Base-by-base conservation (phyloP, 495 filamentous ascomycete species). In the Podospora pseudoanserina region DNA sequence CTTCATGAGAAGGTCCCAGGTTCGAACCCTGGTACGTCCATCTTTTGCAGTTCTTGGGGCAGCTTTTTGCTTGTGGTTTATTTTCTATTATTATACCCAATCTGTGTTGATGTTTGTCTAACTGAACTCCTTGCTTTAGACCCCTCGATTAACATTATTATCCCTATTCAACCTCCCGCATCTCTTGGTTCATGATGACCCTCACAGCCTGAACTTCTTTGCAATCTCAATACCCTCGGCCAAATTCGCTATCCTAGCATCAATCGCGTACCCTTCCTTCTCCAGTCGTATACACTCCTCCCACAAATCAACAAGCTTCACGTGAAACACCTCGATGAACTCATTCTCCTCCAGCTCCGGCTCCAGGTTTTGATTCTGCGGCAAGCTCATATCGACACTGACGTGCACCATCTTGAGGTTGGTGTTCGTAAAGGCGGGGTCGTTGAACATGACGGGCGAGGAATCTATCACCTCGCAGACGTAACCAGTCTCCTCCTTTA, bases 401-500 rank as follows among this genome's bases (percentile, higher is more conserved):
- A 96, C 88, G 71, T 94, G 91, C 19, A 96, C 87, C 84, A 97
- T 90, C 58, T 88, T 86, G 23, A 93, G 83, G 76, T 94, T 97
- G 30, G 93, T 94, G 74, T 94, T 96, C 78, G 91, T 94, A 80
- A 97, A 94, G 18, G 92, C 92, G 32, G 84, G 84, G 67, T 86
- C 85, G 86, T n/a, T 56, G 66, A 90, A 96, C 92, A 96, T 94
- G 20, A 96, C 78, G 32, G 89, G 87, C 66, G 89, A 92, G 9
- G 86, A 86, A 75, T 90, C 84, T 56, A 85, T 78, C 1, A 85
- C 88, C 44, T 87, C 83, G 19, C 90, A 93, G 34, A 92, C 86
- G 76, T 95, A 97, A 5, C 95, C 95, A 0, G 95, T 97, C 79
- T 99, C 95, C 78, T 99, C 95, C 71, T 87, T 92, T 68, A 99